Base-by-base conservation (phyloP, 2,329 filamentous ascomycete species). In the Clarireedia monteithiana region DNA sequence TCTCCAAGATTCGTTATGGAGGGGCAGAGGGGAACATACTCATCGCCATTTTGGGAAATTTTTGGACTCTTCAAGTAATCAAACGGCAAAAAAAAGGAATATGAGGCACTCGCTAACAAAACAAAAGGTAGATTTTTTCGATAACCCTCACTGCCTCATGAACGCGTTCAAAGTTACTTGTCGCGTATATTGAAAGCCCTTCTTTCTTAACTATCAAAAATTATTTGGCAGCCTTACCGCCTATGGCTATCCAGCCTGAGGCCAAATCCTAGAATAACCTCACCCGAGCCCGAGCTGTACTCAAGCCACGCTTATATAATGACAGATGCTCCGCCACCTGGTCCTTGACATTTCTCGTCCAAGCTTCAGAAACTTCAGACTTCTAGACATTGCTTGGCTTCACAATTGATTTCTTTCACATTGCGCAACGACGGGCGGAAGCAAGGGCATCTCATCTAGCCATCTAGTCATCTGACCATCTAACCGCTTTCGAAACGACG, bases 11-110 rank as follows among this genome's bases (percentile, higher is more conserved):
- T 62, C 27, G 48, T 24, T 46, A 34, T 48, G 46, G 27, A 49
- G 53, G 59, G 51, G 48, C 56, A 55, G 48, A 34, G n/a, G 48
- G 50, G 48, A 55, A 73, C 79, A 61, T 76, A 83, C 80, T 80
- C 77, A 83, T 77, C 61, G 80, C 79, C 79, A 83, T 83, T 54
- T 74, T 81, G 71, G 36, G 51, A 56, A 57, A 55, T 46, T 48
- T 39, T 9, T 49, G 53, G 58, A 58, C 58, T 56, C 60, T 58
- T 36, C 44, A 48, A 59, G 58, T 6, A 47, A 61, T 60, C 49
- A 36, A 34, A 27, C 15, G 47, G 36, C 23, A 30, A 34, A 42
- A 51, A 51, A 48, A 51, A 36, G 50, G 40, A 17, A 34, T 48
- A 12, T 17, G 50, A 55, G 40, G 34, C 55, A 44, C 50, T 30